Percentiles rank a stretch among this genome's conserved stretches.
These are phyloP conservation scores for Furcasterigmium furcatum DNA, from an alignment of 2,329 filamentous ascomycete species.

Conservation along the genomic window DNA sequence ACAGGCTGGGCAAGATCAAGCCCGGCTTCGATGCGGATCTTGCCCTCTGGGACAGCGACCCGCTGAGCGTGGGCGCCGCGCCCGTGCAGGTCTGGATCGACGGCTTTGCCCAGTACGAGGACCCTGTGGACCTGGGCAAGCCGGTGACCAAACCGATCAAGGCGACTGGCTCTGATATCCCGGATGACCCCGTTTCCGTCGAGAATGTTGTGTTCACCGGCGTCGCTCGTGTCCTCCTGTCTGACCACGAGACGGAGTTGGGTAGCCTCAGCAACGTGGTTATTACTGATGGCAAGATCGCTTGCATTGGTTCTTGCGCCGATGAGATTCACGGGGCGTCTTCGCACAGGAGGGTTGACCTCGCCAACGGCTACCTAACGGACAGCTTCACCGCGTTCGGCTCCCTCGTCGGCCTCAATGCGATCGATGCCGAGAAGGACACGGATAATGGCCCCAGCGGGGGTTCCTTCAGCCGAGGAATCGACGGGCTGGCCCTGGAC, in stretches of 20 bases:
- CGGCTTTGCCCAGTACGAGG: conserved; percentile 53
- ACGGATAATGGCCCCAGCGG: conserved; percentile 48
- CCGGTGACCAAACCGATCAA: conserved; percentile 32
- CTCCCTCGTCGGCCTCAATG: conserved; percentile 57
- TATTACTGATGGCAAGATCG: conserved; percentile 48
- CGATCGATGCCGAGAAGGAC: conserved; percentile 55
- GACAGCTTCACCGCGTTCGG: conserved; percentile 59
- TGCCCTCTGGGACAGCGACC: conserved; percentile 61
- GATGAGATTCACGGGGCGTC: conserved; percentile 36
- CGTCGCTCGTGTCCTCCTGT: conserved; percentile 47
- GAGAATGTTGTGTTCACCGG: conserved; percentile 53
- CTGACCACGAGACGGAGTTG: conserved; percentile 23
- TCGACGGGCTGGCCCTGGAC: conserved; percentile 53
- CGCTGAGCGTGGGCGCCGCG: conserved; percentile 55
- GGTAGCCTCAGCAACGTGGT: conserved; percentile 41
- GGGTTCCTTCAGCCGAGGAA: conserved; percentile 51
- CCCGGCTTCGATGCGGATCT: conserved; percentile 60
- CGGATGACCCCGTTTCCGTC: conserved; percentile 4
- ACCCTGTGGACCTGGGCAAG: conserved; percentile 53
- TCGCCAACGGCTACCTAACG: conserved; percentile 59
- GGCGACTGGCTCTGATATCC: conserved; percentile 31
- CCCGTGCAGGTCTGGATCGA: conserved; percentile 64
- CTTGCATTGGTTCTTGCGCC: conserved; percentile 53
- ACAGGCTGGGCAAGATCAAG: conserved; percentile 59
- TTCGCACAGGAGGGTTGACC: conserved; percentile 35